Base-by-base conservation (phyloP, 495 filamentous ascomycete genomes). In the Neurospora sublineolata region DNA sequence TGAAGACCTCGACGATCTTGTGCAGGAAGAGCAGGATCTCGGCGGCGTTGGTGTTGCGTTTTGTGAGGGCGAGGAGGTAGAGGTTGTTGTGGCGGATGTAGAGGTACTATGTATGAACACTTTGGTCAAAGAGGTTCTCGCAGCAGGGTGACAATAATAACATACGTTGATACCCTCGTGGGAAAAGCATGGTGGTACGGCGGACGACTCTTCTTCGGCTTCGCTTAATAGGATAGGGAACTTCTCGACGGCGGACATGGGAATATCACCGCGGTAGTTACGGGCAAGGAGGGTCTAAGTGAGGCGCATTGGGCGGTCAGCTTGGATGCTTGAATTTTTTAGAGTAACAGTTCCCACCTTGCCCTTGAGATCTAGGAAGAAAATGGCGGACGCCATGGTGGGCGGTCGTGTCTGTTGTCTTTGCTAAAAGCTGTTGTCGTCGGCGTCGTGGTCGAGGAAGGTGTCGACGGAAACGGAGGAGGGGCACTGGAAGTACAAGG, bases 51-150 rank as follows among this genome's bases (percentile, higher is more conserved):
- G 93, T 97, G 83, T 99, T 99, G 77, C 95, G 91, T 85, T 98
- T 98, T 58, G 96, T 98, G 72, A 99, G 87, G 71, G 96, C 95
- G 77, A 99, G 93, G 78, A 99, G 92, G 81, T 97, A 98, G 74
- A 99, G 93, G 83, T 99, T 99, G 83, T 97, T 97, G 84, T 99
- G 95, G 79, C 95, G 89, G 82, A 99, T 99, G 84, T 99, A 99
- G 81, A 99, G 93, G 81, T 98, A 99, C 94, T 97, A 73, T 16
- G 41, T 37, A 30, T 3, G 20, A 30, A 30, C 30, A 30, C 30
- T 30, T 30, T 36, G 30, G 20, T 41, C 12, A 12, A 20, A 20
- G 23, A 41, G 16, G 41, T n/a, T 23, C 23, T 8, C 12, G 2
- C 30, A 60, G 68, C 41, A 42, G 40, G 40, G 40, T 42, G 64